phyloP scores from a whole-genome alignment of 2,329 filamentous ascomycete genomes.

The Lizonia empirigonia region DNA sequence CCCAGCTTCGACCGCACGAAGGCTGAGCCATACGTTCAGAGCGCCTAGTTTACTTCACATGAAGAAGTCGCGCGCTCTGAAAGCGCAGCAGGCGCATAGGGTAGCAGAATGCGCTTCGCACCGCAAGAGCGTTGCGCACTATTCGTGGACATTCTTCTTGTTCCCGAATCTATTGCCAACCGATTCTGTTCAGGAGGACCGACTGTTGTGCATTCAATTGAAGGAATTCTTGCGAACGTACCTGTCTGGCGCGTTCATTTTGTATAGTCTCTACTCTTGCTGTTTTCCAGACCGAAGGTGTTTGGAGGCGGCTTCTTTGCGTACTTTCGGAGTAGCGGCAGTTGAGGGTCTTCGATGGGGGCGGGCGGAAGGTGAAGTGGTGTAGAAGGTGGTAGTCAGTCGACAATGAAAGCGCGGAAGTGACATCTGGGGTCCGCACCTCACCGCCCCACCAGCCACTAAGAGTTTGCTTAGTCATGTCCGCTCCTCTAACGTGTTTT shows the following conservation, averaged over 20 bases:
- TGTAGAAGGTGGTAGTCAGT: neutral
- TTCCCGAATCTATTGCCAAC: neutral
- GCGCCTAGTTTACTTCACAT: neutral
- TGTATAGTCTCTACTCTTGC: slow-evolving; percentile 19
- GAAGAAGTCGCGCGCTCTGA: neutral
- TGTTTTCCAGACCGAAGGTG: neutral
- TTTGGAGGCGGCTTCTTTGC: slow-evolving; percentile 1
- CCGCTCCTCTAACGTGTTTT: neutral
- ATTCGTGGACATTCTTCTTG: neutral
- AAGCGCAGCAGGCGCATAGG: slow-evolving; percentile 1
- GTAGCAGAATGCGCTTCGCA: neutral
- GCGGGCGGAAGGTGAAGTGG: neutral
- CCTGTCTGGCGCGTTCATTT: slow-evolving; percentile 49
- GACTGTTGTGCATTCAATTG: neutral
- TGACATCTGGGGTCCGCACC: slow-evolving; percentile 21
- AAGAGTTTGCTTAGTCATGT: slow-evolving; percentile 10
- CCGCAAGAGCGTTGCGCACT: neutral
- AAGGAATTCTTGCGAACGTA: slow-evolving; percentile 20
- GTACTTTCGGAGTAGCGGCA: neutral
- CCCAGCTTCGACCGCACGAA: neutral
- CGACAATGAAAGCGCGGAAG: slow-evolving; percentile 2
- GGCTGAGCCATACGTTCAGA: too few species aligned
- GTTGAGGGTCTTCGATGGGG: neutral
- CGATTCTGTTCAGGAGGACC: neutral
- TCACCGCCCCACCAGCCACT: slow-evolving; percentile 18